These are phyloP conservation scores for Graphiopsis chlorocephala DNA, from an alignment of 2,329 filamentous ascomycete species.

Conservation along the genomic window DNA sequence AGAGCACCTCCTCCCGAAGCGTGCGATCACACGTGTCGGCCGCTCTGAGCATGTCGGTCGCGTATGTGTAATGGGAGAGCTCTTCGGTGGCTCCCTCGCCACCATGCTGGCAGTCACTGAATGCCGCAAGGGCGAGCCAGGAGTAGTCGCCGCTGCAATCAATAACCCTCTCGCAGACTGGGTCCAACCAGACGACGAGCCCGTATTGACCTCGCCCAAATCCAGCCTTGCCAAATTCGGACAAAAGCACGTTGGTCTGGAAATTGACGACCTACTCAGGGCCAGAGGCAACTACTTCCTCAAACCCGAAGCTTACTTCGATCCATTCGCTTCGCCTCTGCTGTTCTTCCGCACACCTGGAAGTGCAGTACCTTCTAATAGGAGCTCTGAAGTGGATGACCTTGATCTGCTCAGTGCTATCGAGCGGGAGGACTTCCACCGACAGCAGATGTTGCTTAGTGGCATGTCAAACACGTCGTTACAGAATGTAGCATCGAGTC, in stretches of 20 bases:
- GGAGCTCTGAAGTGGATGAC: constrained; percentile 29
- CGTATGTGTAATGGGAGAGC: constrained; percentile 47
- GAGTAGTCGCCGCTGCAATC: constrained; percentile 46
- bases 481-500: neutral
- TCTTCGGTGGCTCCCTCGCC: constrained; percentile 48
- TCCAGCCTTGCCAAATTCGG: constrained; percentile 13
- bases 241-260: neutral
- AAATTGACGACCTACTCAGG: constrained; percentile 28
- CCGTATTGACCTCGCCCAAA: constrained; percentile 28
- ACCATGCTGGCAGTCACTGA: constrained; percentile 51
- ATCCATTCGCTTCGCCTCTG: constrained; percentile 50
- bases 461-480: constrained; percentile 16
- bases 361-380: constrained; percentile 18
- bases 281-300: constrained; percentile 41
- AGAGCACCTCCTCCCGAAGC: constrained; percentile 36
- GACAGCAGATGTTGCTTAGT: constrained; percentile 25
- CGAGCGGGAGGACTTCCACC: constrained; percentile 31
- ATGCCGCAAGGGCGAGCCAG: constrained; percentile 40
- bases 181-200: constrained; percentile 31
- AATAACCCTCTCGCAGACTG: constrained; percentile 50
- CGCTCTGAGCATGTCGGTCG: constrained; percentile 30
- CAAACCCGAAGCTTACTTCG: constrained; percentile 44
- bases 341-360: constrained; percentile 50
- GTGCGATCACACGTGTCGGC: constrained; percentile 26
- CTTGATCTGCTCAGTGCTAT: constrained; percentile 29